These are phyloP conservation scores for Vitis rotundifolia DNA, from an alignment of 164 flowering plant species.

Conservation along the genomic window DNA sequence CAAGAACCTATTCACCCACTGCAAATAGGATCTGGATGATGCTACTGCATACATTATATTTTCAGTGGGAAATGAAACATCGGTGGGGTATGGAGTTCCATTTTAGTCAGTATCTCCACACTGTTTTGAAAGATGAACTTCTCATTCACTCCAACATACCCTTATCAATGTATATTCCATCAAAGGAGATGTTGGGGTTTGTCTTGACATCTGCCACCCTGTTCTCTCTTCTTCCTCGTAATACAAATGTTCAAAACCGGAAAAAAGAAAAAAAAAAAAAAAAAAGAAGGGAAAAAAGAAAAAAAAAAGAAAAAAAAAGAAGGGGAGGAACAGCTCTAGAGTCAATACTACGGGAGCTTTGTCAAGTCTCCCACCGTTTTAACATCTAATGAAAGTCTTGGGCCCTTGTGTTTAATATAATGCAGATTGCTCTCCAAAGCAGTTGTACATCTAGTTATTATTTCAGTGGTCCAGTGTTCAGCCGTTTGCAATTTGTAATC, in stretches of 20 bases:
- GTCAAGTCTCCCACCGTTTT: slow-evolving; percentile 1
- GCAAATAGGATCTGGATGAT: slow-evolving; percentile 21
- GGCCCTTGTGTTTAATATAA: no score
- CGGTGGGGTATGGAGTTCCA: not conserved
- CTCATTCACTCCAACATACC: slow-evolving; percentile 3
- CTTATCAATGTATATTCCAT: slow-evolving; percentile 17
- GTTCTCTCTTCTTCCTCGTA: not conserved
- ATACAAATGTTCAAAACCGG: slow-evolving; percentile 1
- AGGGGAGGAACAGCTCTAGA: not conserved
- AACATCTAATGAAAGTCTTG: not conserved
- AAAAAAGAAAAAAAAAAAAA: not conserved
- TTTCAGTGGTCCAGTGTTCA: not conserved
- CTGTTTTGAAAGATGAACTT: no score
- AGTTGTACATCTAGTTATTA: slow-evolving; percentile 14
- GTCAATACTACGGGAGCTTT: not conserved
- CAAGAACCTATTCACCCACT: slow-evolving; percentile 60
- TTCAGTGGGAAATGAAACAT: not conserved
- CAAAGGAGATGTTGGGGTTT: not conserved
- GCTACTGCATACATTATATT: not conserved
- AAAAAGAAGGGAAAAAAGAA: no score
- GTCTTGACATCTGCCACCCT: not conserved
- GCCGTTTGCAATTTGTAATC: slow-evolving; percentile 4
- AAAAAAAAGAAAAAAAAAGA: not conserved
- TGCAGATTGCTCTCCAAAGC: not conserved
- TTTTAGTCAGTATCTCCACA: no score